Base-by-base conservation (phyloP, 83 land plant genomes). In the Isoetes engelmannii region DNA sequence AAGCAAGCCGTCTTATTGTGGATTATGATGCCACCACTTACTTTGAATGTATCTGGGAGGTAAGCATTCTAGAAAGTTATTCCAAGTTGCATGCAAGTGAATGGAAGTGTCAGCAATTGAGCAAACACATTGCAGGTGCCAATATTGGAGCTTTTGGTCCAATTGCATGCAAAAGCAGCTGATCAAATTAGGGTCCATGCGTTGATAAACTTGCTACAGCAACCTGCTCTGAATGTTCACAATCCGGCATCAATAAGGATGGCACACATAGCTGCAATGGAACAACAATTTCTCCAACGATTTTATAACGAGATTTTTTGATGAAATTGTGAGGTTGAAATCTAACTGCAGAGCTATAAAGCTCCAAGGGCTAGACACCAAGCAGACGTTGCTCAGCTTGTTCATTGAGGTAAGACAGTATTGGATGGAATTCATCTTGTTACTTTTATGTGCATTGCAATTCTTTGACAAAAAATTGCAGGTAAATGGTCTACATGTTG, bases 111-210 rank as follows among this genome's bases (percentile, higher is more conserved):
- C 13, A 50, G 53, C 8, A 13, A 50, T 50, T 8, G 53, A 50
- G 8, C 10, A 8, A n/a, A n/a, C n/a, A n/a, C n/a, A n/a, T n/a
- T n/a, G n/a, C 67, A 70, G 72, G 73, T 74, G 20, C 77, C 77
- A 41, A 44, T 74, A 70, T 65, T 74, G 73, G 77, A 74, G 77
- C 75, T 74, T n/a, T 73, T 74, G 0, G 75, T 74, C 19, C 49
- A 69, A 28, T 68, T 74, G 75, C 77, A 74, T 20, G 64, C 72
- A 6, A 74, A 74, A 45, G 58, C 74, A 43, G 77, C 73, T 7
- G 77, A 74, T 45, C 48, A 68, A 46, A 73, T 47, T 56, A 56
- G 75, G 6, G 75, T 59, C 42, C 49, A 57, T 28, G 70, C 73
- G 15, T 44, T 74, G 57, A 74, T 68, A 57, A 56, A 54, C 43